A percentile compares a stretch with the other conserved stretches of the same genome.
Conservation (phyloP, 805 yeast species). For the Tetrapisispora nanseiensis region DNA sequence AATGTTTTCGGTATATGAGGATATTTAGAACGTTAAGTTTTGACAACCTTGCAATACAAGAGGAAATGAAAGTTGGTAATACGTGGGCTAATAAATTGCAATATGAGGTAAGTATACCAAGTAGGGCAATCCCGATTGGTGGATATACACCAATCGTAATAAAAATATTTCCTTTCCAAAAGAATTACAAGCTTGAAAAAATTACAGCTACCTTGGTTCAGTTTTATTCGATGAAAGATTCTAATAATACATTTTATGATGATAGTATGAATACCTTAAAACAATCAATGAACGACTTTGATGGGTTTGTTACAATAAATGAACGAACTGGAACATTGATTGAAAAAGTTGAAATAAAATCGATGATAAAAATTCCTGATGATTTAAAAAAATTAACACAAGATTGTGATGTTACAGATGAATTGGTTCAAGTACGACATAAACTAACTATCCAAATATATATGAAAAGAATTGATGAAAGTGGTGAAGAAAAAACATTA, state of each 20-base stretch:
- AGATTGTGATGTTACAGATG: slow-evolving; percentile 62
- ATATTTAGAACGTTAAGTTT: slow-evolving; percentile 74
- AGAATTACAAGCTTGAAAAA: slow-evolving; percentile 63
- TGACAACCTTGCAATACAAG: slow-evolving; percentile 52
- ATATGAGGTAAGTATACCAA: slow-evolving; percentile 75
- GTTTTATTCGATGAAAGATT: slow-evolving; percentile 48
- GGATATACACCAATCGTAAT: slow-evolving; percentile 59
- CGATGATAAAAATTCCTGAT: slow-evolving; percentile 55
- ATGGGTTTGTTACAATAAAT: slow-evolving; percentile 31
- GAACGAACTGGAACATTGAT: slow-evolving; percentile 21
- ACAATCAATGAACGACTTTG: slow-evolving; percentile 36
- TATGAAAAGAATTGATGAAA: slow-evolving; percentile 30
- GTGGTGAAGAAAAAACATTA: slow-evolving; percentile 52
- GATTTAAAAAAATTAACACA: slow-evolving; percentile 67
- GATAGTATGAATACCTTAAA: slow-evolving; percentile 56
- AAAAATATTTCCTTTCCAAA: slow-evolving; percentile 63
- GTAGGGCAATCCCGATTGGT: slow-evolving; percentile 82
- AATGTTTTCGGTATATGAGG: slow-evolving; percentile 48
- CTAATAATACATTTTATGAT: slow-evolving; percentile 43
- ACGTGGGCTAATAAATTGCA: slow-evolving; percentile 87
- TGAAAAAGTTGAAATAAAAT: slow-evolving; percentile 56
- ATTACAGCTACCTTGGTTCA: slow-evolving; percentile 61
- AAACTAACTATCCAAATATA: slow-evolving; percentile 66
- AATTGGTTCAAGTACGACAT: slow-evolving; percentile 65
- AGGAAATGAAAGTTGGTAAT: slow-evolving; percentile 83